Percentiles rank a stretch among this genome's conserved stretches.
These are phyloP conservation scores for Apiospora malaysiana DNA, from an alignment of 2,329 filamentous ascomycete genomes.

Conservation along the genomic window DNA sequence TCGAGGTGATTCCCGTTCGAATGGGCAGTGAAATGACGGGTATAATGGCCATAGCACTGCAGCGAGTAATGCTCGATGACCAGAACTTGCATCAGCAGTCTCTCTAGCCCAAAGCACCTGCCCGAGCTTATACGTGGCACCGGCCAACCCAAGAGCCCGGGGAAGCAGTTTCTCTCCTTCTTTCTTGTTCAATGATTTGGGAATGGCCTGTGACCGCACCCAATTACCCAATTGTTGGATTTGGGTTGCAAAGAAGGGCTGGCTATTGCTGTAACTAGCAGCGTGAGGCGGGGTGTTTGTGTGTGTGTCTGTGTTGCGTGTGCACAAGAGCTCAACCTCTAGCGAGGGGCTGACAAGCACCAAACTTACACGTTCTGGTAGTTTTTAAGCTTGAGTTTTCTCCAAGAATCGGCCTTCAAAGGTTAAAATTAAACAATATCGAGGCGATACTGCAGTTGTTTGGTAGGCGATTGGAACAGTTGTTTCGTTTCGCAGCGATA, in stretches of 20 bases:
- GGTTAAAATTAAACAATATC: not conserved
- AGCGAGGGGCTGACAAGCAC: conserved; percentile 14
- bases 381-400: not conserved
- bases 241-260: not conserved
- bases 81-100: conserved; percentile 7
- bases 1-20: conserved; percentile 1
- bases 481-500: not conserved
- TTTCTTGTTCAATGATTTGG: not conserved
- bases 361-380: not conserved
- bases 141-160: not conserved
- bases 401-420: not conserved
- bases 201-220: not conserved
- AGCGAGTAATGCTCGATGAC: conserved; percentile 12
- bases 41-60: not conserved
- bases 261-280: not conserved
- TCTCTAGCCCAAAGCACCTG: not conserved
- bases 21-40: not conserved
- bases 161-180: not conserved
- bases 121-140: conserved; percentile 7
- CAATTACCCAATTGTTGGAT: conserved; percentile 5
- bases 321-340: conserved; percentile 6
- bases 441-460: conserved; percentile 4
- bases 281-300: conserved; percentile 14
- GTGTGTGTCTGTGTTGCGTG: not conserved
- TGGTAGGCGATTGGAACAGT: not conserved